Evolutionary conservation across 1,284 basidiomycete species (phyloP), one percentile per base, ranked within the genome.

Genomic region (Ceratobasidium papillatum): DNA sequence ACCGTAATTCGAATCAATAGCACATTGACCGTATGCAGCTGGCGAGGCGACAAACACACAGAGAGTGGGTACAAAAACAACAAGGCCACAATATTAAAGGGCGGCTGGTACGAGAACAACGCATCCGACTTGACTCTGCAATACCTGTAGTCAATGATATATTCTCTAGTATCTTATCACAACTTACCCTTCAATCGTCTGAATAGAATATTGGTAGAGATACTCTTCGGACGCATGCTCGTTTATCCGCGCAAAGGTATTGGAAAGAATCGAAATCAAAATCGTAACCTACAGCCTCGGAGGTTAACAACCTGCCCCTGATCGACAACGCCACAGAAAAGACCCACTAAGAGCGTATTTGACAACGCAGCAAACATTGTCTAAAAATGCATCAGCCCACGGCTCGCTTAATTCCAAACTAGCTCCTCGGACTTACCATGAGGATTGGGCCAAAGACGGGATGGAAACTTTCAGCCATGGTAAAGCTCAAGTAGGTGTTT

Each of bases 21-120:
- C 1, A 96, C 94, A 79, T 96, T 96, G 49, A 87, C 83, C 0
- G 90, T 87, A 80, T 96, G 95, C 27, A 96, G 82, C 1, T 87
- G 86, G 43, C 93, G 86, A 0, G 94, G 92, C 3, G 90, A 86
- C 11, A 94, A 81, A 49, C 93, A 79, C 81, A 87, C 93, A 78
- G 90, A 91, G 30, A 91, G 85, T 4, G 94, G 94, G 79, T 92
- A 90, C 59, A 96, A 86, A 74, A 95, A 84, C 22, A 88, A 75
- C 79, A 95, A 90, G 0, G 95, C 94, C 41, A 93, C 82, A 36
- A 94, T 84, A 78, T 94, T 94, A 85, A 94, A 94, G 0, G 94
- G 94, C 1, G 92, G 94, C 77, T 95, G 90, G 80, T 96, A 96
- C 65, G 91, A 94, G 83, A 96, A 94, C n/a, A 97, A 84, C 0